Conservation (phyloP, 352 stramenopile species). For the Albugo candida region DNA sequence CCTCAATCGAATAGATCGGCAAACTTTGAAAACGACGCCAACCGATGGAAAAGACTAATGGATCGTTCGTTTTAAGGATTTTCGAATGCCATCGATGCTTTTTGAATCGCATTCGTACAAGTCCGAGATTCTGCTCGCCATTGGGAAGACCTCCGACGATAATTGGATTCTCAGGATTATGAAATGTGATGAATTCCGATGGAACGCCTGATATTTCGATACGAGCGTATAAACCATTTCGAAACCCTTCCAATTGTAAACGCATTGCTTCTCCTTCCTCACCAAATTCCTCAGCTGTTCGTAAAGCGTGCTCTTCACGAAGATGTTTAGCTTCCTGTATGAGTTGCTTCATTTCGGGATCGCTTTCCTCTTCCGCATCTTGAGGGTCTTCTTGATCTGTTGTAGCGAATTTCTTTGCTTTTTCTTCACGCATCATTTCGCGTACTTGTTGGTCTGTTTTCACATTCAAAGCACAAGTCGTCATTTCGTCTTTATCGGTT, state of each 20-base stretch:
- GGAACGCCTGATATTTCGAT: constrained; percentile 91
- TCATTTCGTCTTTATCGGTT: constrained; percentile 13
- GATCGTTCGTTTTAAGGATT: constrained; percentile 97
- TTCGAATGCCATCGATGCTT: constrained; percentile 98
- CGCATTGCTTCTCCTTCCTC: constrained; percentile 85
- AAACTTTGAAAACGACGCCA: constrained; percentile 98
- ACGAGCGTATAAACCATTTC: constrained; percentile 92
- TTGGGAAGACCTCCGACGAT: constrained; percentile 89
- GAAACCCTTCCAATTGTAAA: constrained; percentile 88
- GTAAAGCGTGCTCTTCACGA: constrained; percentile 55
- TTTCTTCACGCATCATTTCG: constrained; percentile 73
- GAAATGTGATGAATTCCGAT: constrained; percentile 89
- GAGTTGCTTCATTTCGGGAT: constrained; percentile 76
- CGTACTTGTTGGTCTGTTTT: constrained; percentile 62
- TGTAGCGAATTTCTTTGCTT: constrained; percentile 78
- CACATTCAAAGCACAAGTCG: constrained; percentile 14
- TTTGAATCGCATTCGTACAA: constrained; percentile 95
- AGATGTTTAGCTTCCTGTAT: constrained; percentile 69
- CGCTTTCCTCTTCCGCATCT: constrained; percentile 33
- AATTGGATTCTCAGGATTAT: constrained; percentile 77
- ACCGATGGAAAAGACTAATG: constrained; percentile 95
- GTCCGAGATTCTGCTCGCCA: constrained; percentile 88
- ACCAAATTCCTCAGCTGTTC: constrained; percentile 90
- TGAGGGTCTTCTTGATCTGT: constrained; percentile 32
- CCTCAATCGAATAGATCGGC: constrained; percentile 96